A percentile compares a stretch with the other conserved stretches of the same genome.
phyloP scores from a whole-genome alignment of 768 basidiomycete genomes.

The Tulasnella sp. region DNA sequence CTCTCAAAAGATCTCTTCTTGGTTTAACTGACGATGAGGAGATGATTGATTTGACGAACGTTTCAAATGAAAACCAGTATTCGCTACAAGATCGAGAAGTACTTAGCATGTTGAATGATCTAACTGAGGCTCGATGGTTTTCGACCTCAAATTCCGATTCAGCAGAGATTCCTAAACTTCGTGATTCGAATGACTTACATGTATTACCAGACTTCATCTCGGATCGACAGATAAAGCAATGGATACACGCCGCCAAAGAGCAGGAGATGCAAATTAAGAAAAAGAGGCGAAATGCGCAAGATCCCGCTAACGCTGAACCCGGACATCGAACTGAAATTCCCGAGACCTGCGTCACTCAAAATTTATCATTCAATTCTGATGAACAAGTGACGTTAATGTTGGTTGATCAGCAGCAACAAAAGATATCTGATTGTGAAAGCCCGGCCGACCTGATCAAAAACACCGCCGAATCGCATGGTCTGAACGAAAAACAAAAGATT shows the following conservation, averaged over 20 bases:
- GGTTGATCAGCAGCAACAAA: background rate
- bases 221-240: no score
- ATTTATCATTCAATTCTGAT: background rate
- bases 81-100: background rate
- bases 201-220: background rate
- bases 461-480: background rate
- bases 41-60: background rate
- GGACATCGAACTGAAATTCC: background rate
- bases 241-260: no score
- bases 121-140: background rate
- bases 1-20: background rate
- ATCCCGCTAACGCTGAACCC: no score
- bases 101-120: background rate
- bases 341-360: background rate
- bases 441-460: background rate
- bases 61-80: background rate
- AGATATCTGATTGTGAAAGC: no score
- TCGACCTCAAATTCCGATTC: background rate
- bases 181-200: background rate
- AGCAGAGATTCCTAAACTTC: background rate
- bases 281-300: background rate
- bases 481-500: constrained; percentile 19
- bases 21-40: background rate
- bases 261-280: no score
- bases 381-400: background rate